A percentile compares a stretch with the other conserved stretches of the same genome.
phyloP scores from a whole-genome alignment of 345 rosid species.

The Boechera divaricarpa region DNA sequence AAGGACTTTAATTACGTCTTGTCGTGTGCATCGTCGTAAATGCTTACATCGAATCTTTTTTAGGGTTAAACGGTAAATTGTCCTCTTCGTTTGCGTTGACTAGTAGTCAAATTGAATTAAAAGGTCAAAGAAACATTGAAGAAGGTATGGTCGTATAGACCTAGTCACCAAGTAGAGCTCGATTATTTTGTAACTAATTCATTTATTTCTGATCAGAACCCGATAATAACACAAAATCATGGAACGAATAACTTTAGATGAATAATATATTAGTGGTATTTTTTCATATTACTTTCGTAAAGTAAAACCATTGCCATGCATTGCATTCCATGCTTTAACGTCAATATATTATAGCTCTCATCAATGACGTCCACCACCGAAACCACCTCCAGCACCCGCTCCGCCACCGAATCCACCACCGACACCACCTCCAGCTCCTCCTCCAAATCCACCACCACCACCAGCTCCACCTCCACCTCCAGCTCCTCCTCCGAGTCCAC shows the following conservation, averaged over 20 bases:
- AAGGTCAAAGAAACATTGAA: conserved; percentile 11
- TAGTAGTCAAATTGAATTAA: background rate
- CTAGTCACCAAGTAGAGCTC: conserved; percentile 15
- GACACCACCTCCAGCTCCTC: conserved; percentile 37
- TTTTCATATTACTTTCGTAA: conserved; percentile 22
- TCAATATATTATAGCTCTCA: conserved; percentile 23
- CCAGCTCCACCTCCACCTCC: conserved; percentile 48
- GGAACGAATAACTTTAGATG: conserved; percentile 24
- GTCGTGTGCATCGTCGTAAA: conserved; percentile 14
- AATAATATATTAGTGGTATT: conserved; percentile 7
- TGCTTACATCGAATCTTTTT: background rate
- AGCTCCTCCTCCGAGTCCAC: conserved; percentile 51
- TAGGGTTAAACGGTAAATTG: background rate
- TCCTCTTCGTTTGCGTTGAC: conserved; percentile 22
- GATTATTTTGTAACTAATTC: conserved; percentile 1
- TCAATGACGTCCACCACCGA: conserved; percentile 35
- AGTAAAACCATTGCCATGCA: conserved; percentile 33
- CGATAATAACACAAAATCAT: conserved; percentile 38
- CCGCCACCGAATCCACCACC: conserved; percentile 51
- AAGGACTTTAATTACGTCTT: background rate
- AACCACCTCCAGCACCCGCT: conserved; percentile 39
- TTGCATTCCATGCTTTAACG: conserved; percentile 34
- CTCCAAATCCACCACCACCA: conserved; percentile 44
- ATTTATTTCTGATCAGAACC: conserved; percentile 30
- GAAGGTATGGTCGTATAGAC: background rate